phyloP scores from a whole-genome alignment of 345 rosid species.

The Citrus cavaleriei region DNA sequence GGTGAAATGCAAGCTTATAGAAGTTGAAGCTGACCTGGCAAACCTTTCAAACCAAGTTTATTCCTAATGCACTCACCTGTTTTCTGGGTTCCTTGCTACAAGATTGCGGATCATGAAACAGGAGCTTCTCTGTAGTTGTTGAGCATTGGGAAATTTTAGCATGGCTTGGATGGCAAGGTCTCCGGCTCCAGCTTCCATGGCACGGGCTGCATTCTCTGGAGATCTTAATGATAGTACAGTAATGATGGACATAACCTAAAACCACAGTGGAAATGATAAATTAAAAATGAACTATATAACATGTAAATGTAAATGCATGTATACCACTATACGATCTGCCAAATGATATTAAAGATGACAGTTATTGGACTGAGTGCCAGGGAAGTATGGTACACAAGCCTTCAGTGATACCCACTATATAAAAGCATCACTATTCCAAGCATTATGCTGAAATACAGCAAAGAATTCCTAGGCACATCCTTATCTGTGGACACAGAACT shows the following conservation, averaged over 20 bases:
- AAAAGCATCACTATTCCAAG: neutral
- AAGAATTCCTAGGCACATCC: too few relatives aligned
- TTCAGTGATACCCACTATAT: neutral
- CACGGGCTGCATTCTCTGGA: slow-evolving; percentile 77
- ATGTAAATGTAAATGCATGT: neutral
- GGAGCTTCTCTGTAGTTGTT: slow-evolving; percentile 63
- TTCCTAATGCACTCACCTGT: slow-evolving; percentile 47
- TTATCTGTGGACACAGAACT: too few relatives aligned
- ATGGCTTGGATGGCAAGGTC: slow-evolving; percentile 83
- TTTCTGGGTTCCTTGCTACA: slow-evolving; percentile 75
- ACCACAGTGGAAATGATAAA: neutral
- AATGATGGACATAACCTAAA: slow-evolving; percentile 74
- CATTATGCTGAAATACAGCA: neutral
- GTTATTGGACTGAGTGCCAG: neutral
- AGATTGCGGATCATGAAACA: slow-evolving; percentile 94
- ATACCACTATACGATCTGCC: neutral
- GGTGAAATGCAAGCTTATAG: neutral
- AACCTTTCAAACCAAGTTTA: neutral
- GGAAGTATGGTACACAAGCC: neutral
- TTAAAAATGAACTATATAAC: neutral
- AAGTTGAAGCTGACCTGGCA: neutral
- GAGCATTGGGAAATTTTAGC: slow-evolving; percentile 71
- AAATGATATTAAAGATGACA: neutral
- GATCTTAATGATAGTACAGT: slow-evolving; percentile 81
- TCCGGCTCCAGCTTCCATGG: slow-evolving; percentile 94